A percentile compares a stretch with the other conserved stretches of the same genome.
These are phyloP conservation scores for Sphagnum magellanicum DNA, from an alignment of 228 moss, liverwort and hornwort genomes.

Conservation along the genomic window DNA sequence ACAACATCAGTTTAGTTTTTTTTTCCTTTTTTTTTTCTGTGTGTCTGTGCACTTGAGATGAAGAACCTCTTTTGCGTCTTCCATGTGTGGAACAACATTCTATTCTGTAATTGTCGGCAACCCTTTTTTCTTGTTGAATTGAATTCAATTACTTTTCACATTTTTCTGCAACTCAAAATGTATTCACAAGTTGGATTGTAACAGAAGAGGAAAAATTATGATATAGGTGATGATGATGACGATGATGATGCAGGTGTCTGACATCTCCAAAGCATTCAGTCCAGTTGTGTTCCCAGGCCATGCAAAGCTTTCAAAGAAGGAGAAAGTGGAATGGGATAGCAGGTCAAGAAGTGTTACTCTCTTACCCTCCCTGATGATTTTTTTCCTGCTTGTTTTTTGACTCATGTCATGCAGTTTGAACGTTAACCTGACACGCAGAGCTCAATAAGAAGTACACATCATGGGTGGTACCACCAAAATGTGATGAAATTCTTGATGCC, in stretches of 20 bases:
- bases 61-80: too few relatives aligned
- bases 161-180: background rate
- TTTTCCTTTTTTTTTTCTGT: background rate
- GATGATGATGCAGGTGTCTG: slow-evolving; percentile 28
- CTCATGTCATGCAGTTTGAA: background rate
- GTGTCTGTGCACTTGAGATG: background rate
- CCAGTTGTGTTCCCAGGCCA: slow-evolving; percentile 22
- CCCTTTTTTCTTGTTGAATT: background rate
- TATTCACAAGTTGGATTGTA: background rate
- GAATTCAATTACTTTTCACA: background rate
- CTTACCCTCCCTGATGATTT: background rate
- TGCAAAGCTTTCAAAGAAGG: slow-evolving; percentile 21
- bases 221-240: background rate
- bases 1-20: background rate
- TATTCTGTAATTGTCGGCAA: background rate
- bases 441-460: too few relatives aligned
- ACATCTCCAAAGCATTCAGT: slow-evolving; percentile 23
- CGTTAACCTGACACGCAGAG: background rate
- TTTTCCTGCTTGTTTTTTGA: background rate
- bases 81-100: background rate
- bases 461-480: too few relatives aligned
- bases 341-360: slow-evolving; percentile 16
- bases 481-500: background rate
- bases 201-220: background rate
- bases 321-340: slow-evolving; percentile 53